These are phyloP conservation scores for Leccinum disarticulatum DNA, from an alignment of 768 basidiomycete species.

Conservation along the genomic window DNA sequence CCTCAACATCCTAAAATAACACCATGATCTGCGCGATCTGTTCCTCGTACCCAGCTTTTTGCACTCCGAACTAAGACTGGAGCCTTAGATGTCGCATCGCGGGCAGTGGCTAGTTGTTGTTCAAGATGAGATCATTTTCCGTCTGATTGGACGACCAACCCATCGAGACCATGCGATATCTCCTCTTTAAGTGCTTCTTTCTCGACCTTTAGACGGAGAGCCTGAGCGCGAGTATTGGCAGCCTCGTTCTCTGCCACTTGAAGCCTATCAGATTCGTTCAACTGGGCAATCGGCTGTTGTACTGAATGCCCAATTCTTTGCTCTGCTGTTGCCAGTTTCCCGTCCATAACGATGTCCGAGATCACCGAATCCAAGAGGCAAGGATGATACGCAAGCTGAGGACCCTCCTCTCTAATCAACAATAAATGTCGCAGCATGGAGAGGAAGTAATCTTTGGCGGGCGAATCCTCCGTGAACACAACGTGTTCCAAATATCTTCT, in stretches of 20 bases:
- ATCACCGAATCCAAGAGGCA: slow-evolving; percentile 89
- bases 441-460: slow-evolving; percentile 81
- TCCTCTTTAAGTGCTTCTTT: slow-evolving; percentile 84
- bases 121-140: slow-evolving; percentile 62
- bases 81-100: slow-evolving; percentile 73
- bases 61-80: slow-evolving; percentile 73
- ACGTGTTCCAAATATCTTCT: slow-evolving; percentile 85
- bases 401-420: slow-evolving; percentile 86
- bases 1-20: slow-evolving; percentile 86
- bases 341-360: slow-evolving; percentile 89
- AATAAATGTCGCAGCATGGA: slow-evolving; percentile 94
- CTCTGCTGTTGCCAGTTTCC: slow-evolving; percentile 82
- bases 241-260: slow-evolving; percentile 78
- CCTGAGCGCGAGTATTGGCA: slow-evolving; percentile 60
- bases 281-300: slow-evolving; percentile 81
- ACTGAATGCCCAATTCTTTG: slow-evolving; percentile 87
- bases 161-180: slow-evolving; percentile 75
- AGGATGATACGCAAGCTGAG: slow-evolving; percentile 82
- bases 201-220: slow-evolving; percentile 69
- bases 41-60: slow-evolving; percentile 80
- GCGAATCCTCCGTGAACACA: slow-evolving; percentile 73
- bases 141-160: slow-evolving; percentile 82
- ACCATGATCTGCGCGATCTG: slow-evolving; percentile 90
- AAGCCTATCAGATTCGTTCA: slow-evolving; percentile 85
- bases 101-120: slow-evolving; percentile 71